Evolutionary conservation across 306 rosid species (phyloP).

Genomic region (Dryas octopetala): DNA sequence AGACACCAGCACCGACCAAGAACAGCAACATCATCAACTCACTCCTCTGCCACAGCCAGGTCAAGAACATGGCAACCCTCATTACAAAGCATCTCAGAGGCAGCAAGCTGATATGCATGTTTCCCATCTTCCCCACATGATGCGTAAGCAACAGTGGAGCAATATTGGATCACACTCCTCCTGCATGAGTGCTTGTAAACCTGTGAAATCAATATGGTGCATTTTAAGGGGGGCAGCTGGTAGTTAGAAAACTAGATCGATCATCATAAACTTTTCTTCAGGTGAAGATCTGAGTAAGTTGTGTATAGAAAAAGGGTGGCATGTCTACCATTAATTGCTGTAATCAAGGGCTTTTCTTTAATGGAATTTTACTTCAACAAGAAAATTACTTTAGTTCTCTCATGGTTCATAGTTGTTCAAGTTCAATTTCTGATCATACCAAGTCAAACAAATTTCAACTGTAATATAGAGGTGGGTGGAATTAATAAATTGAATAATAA

Average conservation of each 20-base stretch:
- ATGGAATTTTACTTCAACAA: constrained; percentile 13
- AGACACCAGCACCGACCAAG: constrained; percentile 55
- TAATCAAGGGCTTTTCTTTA: background rate
- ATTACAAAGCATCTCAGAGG: constrained; percentile 73
- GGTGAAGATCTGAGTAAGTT: constrained; percentile 12
- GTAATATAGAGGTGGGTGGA: background rate
- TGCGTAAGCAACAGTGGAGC: constrained; percentile 45
- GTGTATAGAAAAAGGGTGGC: constrained; percentile 20
- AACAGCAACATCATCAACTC: constrained; percentile 41
- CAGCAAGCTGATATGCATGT: constrained; percentile 47
- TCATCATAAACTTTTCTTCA: constrained; percentile 11
- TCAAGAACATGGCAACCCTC: constrained; percentile 88
- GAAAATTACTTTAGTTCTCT: background rate
- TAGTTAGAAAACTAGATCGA: constrained; percentile 12
- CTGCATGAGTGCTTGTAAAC: constrained; percentile 32
- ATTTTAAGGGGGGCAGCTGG: constrained; percentile 30
- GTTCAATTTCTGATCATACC: background rate
- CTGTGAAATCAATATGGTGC: constrained; percentile 33
- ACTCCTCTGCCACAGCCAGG: constrained; percentile 45
- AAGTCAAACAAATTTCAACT: background rate
- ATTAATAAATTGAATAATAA: no score
- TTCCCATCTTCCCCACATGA: constrained; percentile 37
- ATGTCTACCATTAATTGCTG: constrained; percentile 11
- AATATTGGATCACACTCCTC: constrained; percentile 5
- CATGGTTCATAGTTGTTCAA: background rate